These are phyloP conservation scores for Abrus precatorius DNA, from an alignment of 306 rosid species.

Conservation along the genomic window DNA sequence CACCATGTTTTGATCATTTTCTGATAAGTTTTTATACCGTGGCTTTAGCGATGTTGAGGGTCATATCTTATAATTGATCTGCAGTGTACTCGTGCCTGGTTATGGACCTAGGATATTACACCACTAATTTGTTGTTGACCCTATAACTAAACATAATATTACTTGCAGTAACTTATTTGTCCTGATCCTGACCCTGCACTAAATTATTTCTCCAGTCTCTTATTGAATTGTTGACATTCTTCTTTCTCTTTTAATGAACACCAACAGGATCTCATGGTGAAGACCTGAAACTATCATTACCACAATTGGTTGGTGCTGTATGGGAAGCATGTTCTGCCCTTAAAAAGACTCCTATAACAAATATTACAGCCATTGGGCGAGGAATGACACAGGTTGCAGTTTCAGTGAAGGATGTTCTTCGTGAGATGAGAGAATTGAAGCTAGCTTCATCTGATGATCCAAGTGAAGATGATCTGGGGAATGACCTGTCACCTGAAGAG, in stretches of 20 bases:
- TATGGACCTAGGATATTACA: too few species aligned
- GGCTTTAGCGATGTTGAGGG: slow-evolving; percentile 4
- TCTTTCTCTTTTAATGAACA: slow-evolving; percentile 48
- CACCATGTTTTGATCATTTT: slow-evolving; percentile 21
- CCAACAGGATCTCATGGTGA: slow-evolving; percentile 62
- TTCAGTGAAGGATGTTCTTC: slow-evolving; percentile 89
- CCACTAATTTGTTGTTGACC: neutral
- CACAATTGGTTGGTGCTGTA: slow-evolving; percentile 81
- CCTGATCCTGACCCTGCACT: neutral
- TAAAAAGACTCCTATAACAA: slow-evolving; percentile 80
- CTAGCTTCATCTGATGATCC: slow-evolving; percentile 58
- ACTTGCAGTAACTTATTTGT: neutral
- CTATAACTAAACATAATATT: neutral
- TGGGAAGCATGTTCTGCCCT: slow-evolving; percentile 91
- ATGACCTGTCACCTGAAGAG: slow-evolving; percentile 86
- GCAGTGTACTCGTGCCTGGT: too few species aligned
- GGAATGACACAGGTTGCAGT: slow-evolving; percentile 86
- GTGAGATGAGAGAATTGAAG: slow-evolving; percentile 94
- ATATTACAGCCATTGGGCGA: slow-evolving; percentile 85
- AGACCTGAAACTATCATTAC: slow-evolving; percentile 61
- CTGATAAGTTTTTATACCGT: neutral
- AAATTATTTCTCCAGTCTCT: slow-evolving; percentile 8
- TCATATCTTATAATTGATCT: neutral
- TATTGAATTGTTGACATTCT: slow-evolving; percentile 20
- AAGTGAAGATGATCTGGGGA: slow-evolving; percentile 78